Evolutionary conservation across 352 stramenopile genomes (phyloP), one percentile per base, ranked within the genome.

Genomic region (Pythium sp.): DNA sequence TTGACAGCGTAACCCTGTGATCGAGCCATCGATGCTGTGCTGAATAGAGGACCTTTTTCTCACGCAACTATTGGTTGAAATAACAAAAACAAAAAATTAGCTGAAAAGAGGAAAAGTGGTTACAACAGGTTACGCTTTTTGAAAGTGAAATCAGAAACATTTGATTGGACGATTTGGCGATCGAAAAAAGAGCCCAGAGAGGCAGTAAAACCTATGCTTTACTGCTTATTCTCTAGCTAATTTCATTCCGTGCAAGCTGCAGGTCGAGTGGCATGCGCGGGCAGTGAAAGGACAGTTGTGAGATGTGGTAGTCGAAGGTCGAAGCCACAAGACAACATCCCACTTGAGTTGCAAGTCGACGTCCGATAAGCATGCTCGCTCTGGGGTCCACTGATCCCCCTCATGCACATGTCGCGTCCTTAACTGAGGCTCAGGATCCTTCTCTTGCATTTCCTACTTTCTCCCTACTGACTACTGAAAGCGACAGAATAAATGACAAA

Each of bases 341-440:
- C 3, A 20, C 38, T 14, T 0, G 38, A 20, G 38, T 12, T 18
- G 38, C 38, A 46, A 46, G 12, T 18, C 11, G 15, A 18, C 34
- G 9, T 41, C 34, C 34, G 34, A 41, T 41, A 41, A 9, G 34
- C 32, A 38, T 26, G 24, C 24, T 26, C 24, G 24, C 24, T 26
- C 24, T 46, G 38, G 20, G 41, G 1, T 51, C 43, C 5, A 51
- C 43, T 51, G 43, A 51, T 22, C 43, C 43, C 6, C 14, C 41
- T 51, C 43, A 51, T 6, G 18, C 43, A 51, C 54, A 59, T 59
- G 54, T 59, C 54, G 54, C 54, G 54, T 20, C 24, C 26, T 32
- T 15, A 32, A 15, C 54, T 24, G 14, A 49, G 41, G 5, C 51
- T 24, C 12, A 18, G 41, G 41, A 49, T 49, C 15, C 15, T 47